Percentiles rank a stretch among this genome's conserved stretches.
These are phyloP conservation scores for Cordia subcordata DNA, from an alignment of 257 asterid species.

Conservation along the genomic window DNA sequence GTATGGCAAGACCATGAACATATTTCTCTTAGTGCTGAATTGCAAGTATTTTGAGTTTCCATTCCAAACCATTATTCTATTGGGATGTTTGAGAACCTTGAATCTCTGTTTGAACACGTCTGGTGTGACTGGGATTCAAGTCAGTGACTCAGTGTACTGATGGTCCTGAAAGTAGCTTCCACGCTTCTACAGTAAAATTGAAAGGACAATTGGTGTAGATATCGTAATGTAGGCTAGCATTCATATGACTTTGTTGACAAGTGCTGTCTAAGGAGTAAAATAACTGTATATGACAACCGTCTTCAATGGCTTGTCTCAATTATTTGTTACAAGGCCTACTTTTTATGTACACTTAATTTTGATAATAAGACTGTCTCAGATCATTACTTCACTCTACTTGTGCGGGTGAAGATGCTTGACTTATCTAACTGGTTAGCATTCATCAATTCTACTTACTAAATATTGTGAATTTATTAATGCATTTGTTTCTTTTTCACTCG, in stretches of 20 bases:
- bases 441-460: not conserved
- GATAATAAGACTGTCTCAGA: not conserved
- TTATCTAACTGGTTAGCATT: not conserved
- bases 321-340: not conserved
- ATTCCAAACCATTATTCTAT: not conserved
- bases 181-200: too few relatives aligned
- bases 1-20: not conserved
- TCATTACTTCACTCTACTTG: not conserved
- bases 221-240: too few relatives aligned
- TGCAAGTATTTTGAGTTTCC: not conserved
- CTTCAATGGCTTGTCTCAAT: too few relatives aligned
- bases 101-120: not conserved
- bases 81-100: not conserved
- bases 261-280: too few relatives aligned
- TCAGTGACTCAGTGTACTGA: not conserved
- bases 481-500: too few relatives aligned
- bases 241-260: too few relatives aligned
- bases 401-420: not conserved
- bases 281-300: too few relatives aligned
- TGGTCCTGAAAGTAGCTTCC: too few relatives aligned
- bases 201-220: too few relatives aligned
- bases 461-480: not conserved
- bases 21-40: not conserved
- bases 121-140: not conserved
- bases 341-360: not conserved